Base-by-base conservation (phyloP, 768 basidiomycete species). In the Neoboletus magnificus region DNA sequence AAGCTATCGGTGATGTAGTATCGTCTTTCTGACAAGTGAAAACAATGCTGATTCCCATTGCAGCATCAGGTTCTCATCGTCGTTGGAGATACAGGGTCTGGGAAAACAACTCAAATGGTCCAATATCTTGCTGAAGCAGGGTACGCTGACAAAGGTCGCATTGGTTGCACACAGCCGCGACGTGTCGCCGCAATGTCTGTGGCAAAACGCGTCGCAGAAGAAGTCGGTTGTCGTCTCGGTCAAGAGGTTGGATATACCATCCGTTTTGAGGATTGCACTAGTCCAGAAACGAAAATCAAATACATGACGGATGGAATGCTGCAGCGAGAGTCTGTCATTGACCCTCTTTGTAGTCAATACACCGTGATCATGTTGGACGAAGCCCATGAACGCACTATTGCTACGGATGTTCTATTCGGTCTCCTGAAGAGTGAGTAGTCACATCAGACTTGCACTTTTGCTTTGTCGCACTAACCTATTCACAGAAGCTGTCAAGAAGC, bases 231-330 rank as follows among this genome's bases (percentile, higher is more conserved):
- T 74, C 85, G 97, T 16, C 77, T 99, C 10, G 97, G 97, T 7
- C 93, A 95, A 68, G 97, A 98, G 71, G 96, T 99, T 58, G 97
- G 97, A 8, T 99, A 99, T 70, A 91, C 91, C 7, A 98, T 99
- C 64, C 96, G 97, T 77, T 99, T 99, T 71, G 97, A 99, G 76
- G 97, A 99, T 72, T 94, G 96, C 73, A 98, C 97, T 7, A 90
- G 93, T 67, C 96, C 97, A 4, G 97, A 99, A 74, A 98, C 97
- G 4, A 86, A 90, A 67, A 99, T 99, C 81, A 99, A 98, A 74
- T 99, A 97, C 81, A 98, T 99, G 97, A 99, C 97, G 66, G 97
- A 98, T 68, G 97, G 97, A 77, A 98, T 99, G 93, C 81, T 99
- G 25, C 92, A 98, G 66, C 84, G 97, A 74, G 97, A 99, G 78